Conservation (phyloP, 768 basidiomycete genomes). For the Dioszegia hungarica region DNA sequence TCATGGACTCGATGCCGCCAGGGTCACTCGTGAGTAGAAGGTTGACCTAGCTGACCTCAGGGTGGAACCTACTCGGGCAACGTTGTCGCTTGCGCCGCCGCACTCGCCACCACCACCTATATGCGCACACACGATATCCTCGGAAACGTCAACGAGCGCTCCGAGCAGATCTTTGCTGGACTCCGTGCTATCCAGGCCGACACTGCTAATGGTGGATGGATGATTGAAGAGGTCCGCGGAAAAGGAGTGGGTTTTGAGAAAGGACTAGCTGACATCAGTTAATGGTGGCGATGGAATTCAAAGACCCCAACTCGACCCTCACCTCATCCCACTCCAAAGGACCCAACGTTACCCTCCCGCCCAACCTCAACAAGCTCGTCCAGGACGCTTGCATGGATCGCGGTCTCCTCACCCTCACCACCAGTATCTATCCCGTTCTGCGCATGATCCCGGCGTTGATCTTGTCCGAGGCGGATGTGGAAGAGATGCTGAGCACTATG, state of each 20-base stretch:
- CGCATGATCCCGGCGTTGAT: slow-evolving; percentile 90
- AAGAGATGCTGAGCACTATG: slow-evolving; percentile 51
- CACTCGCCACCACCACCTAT: slow-evolving; percentile 69
- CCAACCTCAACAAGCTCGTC: slow-evolving; percentile 64
- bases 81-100: slow-evolving; percentile 86
- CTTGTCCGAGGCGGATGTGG: slow-evolving; percentile 68
- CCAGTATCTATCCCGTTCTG: slow-evolving; percentile 53
- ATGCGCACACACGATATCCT: slow-evolving; percentile 76
- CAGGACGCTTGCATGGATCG: slow-evolving; percentile 77
- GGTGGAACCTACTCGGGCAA: slow-evolving; percentile 64
- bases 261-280: slow-evolving; percentile 48
- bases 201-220: slow-evolving; percentile 54
- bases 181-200: slow-evolving; percentile 60
- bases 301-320: slow-evolving; percentile 53
- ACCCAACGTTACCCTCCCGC: slow-evolving; percentile 38
- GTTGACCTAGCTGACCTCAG: background rate
- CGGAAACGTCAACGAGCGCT: slow-evolving; percentile 73
- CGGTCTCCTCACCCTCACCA: slow-evolving; percentile 80
- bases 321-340: slow-evolving; percentile 14
- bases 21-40: slow-evolving; percentile 20
- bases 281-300: slow-evolving; percentile 69
- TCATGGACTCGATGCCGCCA: slow-evolving; percentile 60
- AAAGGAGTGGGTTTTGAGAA: slow-evolving; percentile 52
- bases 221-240: slow-evolving; percentile 83
- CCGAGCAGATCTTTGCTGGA: slow-evolving; percentile 64